Evolutionary conservation across 768 basidiomycete species (phyloP), one percentile per base, ranked within the genome.

Genomic region (Tulasnella calospora): DNA sequence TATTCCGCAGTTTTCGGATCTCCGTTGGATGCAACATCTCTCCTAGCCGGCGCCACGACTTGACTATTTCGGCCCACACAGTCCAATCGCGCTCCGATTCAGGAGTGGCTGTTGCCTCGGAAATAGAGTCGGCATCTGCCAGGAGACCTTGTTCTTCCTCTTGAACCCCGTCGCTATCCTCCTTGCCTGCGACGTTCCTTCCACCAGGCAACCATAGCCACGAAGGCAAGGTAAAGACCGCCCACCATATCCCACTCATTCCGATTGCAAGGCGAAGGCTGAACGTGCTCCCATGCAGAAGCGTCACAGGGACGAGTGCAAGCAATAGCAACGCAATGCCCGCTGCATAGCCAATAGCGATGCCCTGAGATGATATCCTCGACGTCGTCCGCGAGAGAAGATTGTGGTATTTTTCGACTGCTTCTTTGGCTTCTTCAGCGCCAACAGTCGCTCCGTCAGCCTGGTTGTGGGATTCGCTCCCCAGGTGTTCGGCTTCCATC

Each of bases 211-310:
- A 84, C 89, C 92, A 94, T 0, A 92, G 41, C 0, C 90, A 90
- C 2, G 94, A 92, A 4, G 94, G 94, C 5, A 97, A 83, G 0
- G 92, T 92, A 79, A 94, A 94, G 0, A 91, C 40, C 0, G 90
- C 90, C 97, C 97, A 98, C 92, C 94, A 96, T 0, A 91, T 83
- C 0, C 95, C 96, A 81, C 92, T 95, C 9, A 93, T 82, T 0
- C 92, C 93, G 46, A 98, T 94, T 0, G 94, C 94, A 0, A 97
- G 88, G 10, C 94, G 88, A 2, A 99, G 86, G 0, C 93, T 87
- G 81, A 90, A 90, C 0, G 94, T 95, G 6, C 92, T 92, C 0
- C 94, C 94, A 8, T 89, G 84, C n/a, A 93, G 83, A 10, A 85
- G 83, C 1, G 89, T 90, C 21, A 98, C 93, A 0, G 96, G 96